Percentiles rank a stretch among this genome's conserved stretches.
Conservation (phyloP, 768 basidiomycete species). For the Kwoniella dejecticola region DNA sequence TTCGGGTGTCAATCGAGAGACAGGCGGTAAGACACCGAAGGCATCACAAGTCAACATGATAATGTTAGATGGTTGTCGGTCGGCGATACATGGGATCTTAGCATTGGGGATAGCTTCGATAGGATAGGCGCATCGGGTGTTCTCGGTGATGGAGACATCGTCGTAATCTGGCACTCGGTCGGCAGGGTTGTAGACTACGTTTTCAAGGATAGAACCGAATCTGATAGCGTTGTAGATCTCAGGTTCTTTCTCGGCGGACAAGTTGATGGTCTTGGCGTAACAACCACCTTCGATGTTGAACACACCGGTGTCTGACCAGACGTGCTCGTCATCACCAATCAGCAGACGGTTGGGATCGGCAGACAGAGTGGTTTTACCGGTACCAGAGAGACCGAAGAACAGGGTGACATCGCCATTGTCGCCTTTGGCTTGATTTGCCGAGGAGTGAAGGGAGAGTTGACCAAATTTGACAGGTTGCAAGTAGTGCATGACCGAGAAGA, state of each 20-base stretch:
- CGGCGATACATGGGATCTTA: conserved; percentile 84
- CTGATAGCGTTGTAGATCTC: conserved; percentile 95
- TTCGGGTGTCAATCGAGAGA: conserved; percentile 84
- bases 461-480: conserved; percentile 98
- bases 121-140: conserved; percentile 98
- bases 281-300: conserved; percentile 99
- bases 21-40: conserved; percentile 95
- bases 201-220: conserved; percentile 96
- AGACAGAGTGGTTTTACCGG: conserved; percentile 97
- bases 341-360: conserved; percentile 91
- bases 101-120: conserved; percentile 97
- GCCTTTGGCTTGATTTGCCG: conserved; percentile 81
- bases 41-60: conserved; percentile 89
- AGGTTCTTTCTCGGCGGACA: conserved; percentile 95
- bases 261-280: conserved; percentile 97
- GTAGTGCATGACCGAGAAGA: conserved; percentile 99
- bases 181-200: conserved; percentile 90
- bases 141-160: conserved; percentile 95
- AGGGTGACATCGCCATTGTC: conserved; percentile 90
- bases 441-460: conserved; percentile 95
- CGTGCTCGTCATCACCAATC: conserved; percentile 99
- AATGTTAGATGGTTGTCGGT: conserved; percentile 76
- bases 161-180: conserved; percentile 89
- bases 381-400: conserved; percentile 98
- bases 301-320: conserved; percentile 97